These are phyloP conservation scores for Leptographium galeiforme DNA, from an alignment of 2,329 filamentous ascomycete genomes.

Conservation along the genomic window DNA sequence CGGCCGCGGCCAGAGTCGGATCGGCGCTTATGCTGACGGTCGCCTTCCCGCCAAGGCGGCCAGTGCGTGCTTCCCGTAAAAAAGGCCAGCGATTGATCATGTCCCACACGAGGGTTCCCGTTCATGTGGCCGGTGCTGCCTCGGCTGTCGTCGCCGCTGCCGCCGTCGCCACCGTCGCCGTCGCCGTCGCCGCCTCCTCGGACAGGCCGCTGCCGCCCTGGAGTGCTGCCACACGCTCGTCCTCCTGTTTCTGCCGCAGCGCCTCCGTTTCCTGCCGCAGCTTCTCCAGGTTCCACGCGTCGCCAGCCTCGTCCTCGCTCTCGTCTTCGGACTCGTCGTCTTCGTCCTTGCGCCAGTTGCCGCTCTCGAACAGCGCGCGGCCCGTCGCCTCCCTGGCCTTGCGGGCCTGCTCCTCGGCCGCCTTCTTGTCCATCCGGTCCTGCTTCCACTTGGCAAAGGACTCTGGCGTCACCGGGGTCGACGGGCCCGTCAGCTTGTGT, in stretches of 20 bases:
- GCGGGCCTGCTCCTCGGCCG: conserved; percentile 78
- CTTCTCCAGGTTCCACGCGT: conserved; percentile 68
- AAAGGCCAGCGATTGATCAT: not conserved
- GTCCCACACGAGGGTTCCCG: not conserved
- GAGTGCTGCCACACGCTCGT: conserved; percentile 42
- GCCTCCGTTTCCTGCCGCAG: conserved; percentile 76
- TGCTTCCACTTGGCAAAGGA: conserved; percentile 96
- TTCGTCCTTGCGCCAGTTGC: conserved; percentile 66
- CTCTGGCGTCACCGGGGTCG: conserved; percentile 90
- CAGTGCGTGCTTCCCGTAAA: not conserved
- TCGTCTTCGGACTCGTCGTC: conserved; percentile 52
- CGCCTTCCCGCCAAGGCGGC: not conserved
- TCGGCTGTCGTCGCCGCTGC: conserved; percentile 7
- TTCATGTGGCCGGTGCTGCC: conserved; percentile 15
- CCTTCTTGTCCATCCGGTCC: conserved; percentile 87
- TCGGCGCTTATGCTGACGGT: not conserved
- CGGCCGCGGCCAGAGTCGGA: not conserved
- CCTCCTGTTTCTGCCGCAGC: conserved; percentile 60
- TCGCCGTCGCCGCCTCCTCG: not conserved
- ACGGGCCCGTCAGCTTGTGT: conserved; percentile 80
- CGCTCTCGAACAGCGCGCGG: conserved; percentile 88
- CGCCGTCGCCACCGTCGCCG: conserved; percentile 1
- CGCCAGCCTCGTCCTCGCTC: conserved; percentile 33
- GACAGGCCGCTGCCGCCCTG: not conserved
- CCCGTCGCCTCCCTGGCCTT: conserved; percentile 93